phyloP scores from a whole-genome alignment of 192 early-diverging fungal species.

The Chytriomyces sp. region DNA sequence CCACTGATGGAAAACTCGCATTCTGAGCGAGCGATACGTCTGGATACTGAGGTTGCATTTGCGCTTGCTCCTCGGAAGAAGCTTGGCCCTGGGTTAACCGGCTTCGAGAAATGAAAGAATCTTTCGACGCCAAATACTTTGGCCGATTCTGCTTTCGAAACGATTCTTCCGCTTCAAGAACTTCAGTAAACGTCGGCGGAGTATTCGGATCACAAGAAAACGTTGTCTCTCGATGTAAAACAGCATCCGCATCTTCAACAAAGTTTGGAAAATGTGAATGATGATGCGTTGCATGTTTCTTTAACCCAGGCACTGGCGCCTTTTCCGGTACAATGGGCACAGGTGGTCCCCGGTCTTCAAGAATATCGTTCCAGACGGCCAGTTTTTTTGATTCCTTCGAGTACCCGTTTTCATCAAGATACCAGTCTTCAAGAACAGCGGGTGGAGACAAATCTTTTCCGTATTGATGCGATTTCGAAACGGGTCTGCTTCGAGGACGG shows the following conservation, averaged over 20 bases:
- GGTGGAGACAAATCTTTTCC: background rate
- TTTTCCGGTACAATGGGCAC: constrained; percentile 19
- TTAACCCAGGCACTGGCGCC: constrained; percentile 14
- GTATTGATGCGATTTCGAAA: background rate
- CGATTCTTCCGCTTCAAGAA: constrained; percentile 17
- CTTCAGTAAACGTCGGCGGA: constrained; percentile 6
- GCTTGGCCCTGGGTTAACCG: background rate
- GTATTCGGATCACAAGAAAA: constrained; percentile 21
- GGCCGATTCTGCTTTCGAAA: constrained; percentile 12
- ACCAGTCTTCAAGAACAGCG: constrained; percentile 28
- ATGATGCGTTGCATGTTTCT: constrained; percentile 12
- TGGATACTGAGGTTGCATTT: too few relatives aligned
- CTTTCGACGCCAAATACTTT: constrained; percentile 6
- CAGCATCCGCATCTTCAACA: background rate
- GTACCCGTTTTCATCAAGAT: constrained; percentile 24
- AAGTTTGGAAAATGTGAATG: constrained; percentile 9
- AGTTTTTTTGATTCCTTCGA: constrained; percentile 3
- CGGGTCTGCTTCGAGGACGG: background rate
- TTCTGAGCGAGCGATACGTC: background rate
- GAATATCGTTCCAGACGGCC: constrained; percentile 13
- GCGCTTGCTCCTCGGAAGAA: too few relatives aligned
- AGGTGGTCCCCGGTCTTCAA: constrained; percentile 25
- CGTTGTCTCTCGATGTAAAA: background rate
- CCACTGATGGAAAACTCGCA: background rate
- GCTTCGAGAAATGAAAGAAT: background rate